A percentile compares a stretch with the other conserved stretches of the same genome.
These are phyloP conservation scores for Oryza australiensis DNA, from an alignment of 176 grass and related monocot genomes.

Conservation along the genomic window DNA sequence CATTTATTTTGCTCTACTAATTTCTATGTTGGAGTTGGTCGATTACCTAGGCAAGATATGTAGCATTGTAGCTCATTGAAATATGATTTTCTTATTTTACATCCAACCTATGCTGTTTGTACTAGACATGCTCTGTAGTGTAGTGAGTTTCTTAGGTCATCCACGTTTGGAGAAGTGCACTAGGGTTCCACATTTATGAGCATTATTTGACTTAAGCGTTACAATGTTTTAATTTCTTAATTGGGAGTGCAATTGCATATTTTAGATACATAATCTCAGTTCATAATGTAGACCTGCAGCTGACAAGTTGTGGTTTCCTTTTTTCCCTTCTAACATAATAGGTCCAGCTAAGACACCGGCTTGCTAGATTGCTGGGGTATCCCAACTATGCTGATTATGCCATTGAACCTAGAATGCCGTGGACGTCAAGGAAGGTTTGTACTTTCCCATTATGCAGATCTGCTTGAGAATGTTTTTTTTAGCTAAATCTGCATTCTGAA, in stretches of 20 bases:
- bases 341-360: conserved; percentile 72
- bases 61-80: background rate
- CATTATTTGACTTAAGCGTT: background rate
- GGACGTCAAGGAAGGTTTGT: conserved; percentile 78
- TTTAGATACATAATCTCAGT: conserved; percentile 28
- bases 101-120: conserved; percentile 9
- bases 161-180: background rate
- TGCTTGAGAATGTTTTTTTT: conserved; percentile 13
- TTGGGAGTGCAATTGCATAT: background rate
- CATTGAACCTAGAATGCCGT: conserved; percentile 73
- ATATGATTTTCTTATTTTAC: background rate
- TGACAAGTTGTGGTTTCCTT: conserved; percentile 32
- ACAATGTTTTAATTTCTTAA: background rate
- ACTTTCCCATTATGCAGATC: conserved; percentile 27
- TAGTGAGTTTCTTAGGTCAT: background rate
- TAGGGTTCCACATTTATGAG: background rate
- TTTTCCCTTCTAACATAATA: conserved; percentile 36
- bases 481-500: conserved; percentile 23
- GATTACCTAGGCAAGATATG: background rate
- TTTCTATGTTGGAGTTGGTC: conserved; percentile 3
- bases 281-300: conserved; percentile 10
- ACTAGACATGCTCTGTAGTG: background rate
- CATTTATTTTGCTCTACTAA: conserved; percentile 22
- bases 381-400: conserved; percentile 89
- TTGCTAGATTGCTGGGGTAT: conserved; percentile 80